A percentile compares a stretch with the other conserved stretches of the same genome.
These are phyloP conservation scores for Argentina anserina DNA, from an alignment of 306 rosid species.

Conservation along the genomic window DNA sequence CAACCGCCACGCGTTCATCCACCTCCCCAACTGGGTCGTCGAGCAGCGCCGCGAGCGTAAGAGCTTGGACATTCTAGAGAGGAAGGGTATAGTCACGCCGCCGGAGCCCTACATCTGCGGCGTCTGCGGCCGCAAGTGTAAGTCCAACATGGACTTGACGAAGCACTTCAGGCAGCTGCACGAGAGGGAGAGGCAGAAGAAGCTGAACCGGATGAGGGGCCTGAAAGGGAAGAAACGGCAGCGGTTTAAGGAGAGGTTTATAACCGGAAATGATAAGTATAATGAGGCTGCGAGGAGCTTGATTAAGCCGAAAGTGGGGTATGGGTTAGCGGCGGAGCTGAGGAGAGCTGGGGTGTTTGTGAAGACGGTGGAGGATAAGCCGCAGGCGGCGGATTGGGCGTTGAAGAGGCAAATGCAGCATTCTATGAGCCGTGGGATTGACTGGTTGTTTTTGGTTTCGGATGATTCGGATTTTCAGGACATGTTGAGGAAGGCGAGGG, in stretches of 20 bases:
- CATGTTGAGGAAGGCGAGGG: constrained; percentile 73
- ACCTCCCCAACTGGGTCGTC: constrained; percentile 68
- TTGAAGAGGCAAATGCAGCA: constrained; percentile 84
- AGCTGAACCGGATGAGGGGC: constrained; percentile 47
- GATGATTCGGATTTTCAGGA: constrained; percentile 82
- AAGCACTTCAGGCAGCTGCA: constrained; percentile 73
- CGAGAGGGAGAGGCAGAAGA: constrained; percentile 68
- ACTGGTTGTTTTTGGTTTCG: constrained; percentile 76
- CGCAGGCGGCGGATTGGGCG: constrained; percentile 87
- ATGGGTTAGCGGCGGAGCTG: constrained; percentile 71
- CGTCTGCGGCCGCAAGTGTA: constrained; percentile 68
- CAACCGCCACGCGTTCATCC: constrained; percentile 75
- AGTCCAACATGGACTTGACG: constrained; percentile 54
- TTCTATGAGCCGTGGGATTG: constrained; percentile 76
- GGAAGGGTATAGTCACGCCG: constrained; percentile 49
- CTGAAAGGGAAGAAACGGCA: constrained; percentile 64
- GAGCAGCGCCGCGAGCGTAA: constrained; percentile 54
- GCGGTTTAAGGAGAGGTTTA: constrained; percentile 52
- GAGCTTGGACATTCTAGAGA: constrained; percentile 62
- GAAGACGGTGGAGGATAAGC: constrained; percentile 79
- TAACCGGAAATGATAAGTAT: constrained; percentile 54
- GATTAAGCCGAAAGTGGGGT: constrained; percentile 59
- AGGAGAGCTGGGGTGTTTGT: constrained; percentile 85
- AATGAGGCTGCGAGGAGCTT: constrained; percentile 59
- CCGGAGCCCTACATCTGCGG: constrained; percentile 53